phyloP scores from a whole-genome alignment of 2,329 filamentous ascomycete genomes.

The Penicillium crustosum region DNA sequence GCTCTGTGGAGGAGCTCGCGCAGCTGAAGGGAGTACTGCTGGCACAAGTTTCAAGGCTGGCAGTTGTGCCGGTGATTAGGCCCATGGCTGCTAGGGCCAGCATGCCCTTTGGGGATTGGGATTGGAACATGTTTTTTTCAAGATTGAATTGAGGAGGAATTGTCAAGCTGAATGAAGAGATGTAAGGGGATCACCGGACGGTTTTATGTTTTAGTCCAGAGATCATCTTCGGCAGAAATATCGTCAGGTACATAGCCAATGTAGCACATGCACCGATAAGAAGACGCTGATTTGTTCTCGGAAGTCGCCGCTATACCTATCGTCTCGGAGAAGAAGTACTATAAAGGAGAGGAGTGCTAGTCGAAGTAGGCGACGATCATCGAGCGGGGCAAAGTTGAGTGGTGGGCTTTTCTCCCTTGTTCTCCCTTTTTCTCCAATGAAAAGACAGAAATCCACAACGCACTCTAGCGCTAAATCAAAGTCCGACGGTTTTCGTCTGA shows the following conservation, averaged over 20 bases:
- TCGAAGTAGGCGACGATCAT: constrained; percentile 9
- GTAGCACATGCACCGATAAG: constrained; percentile 32
- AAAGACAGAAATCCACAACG: neutral
- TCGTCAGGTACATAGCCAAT: constrained; percentile 7
- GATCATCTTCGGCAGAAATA: neutral
- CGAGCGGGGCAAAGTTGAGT: constrained; percentile 3
- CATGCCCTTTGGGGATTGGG: constrained; percentile 18
- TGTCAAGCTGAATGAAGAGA: neutral
- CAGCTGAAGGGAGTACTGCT: constrained; percentile 53
- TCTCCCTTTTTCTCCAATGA: constrained; percentile 2
- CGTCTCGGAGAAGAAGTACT: neutral
- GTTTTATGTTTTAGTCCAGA: neutral
- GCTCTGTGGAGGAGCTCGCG: constrained; percentile 52
- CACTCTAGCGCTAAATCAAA: neutral
- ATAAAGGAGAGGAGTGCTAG: neutral
- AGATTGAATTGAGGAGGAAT: neutral
- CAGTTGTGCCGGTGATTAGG: constrained; percentile 23
- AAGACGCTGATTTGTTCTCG: constrained; percentile 30
- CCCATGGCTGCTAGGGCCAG: constrained; percentile 28
- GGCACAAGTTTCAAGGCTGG: constrained; percentile 30
- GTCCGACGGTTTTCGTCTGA: constrained; percentile 11
- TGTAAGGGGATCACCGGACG: neutral
- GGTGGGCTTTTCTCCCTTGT: neutral
- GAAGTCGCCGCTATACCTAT: constrained; percentile 15
- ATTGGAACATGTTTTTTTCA: constrained; percentile 4